Evolutionary conservation across 2,329 filamentous ascomycete species (phyloP).

Genomic region (Kalaharituber pfeilii): DNA sequence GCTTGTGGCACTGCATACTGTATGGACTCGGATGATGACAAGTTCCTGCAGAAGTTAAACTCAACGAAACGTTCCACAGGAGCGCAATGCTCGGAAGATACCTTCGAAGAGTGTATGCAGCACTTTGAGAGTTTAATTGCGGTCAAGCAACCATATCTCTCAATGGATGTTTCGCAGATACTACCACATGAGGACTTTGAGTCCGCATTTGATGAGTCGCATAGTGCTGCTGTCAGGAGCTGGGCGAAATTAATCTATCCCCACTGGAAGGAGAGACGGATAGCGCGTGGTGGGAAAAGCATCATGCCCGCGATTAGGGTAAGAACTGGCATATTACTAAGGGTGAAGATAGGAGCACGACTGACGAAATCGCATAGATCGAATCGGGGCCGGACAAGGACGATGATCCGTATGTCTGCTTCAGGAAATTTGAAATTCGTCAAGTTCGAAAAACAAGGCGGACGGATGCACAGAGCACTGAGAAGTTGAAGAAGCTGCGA

Average conservation of each 20-base stretch:
- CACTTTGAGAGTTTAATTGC: constrained; percentile 80
- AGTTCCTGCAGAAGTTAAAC: constrained; percentile 71
- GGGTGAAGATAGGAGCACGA: too few relatives aligned
- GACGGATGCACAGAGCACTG: constrained; percentile 80
- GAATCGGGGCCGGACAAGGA: constrained; percentile 89
- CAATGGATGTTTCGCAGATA: constrained; percentile 74
- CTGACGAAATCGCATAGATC: constrained; percentile 37
- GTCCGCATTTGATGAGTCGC: constrained; percentile 42
- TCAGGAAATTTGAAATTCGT: constrained; percentile 82
- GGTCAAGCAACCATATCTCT: constrained; percentile 70
- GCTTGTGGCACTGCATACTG: constrained; percentile 82
- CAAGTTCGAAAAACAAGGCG: constrained; percentile 89
- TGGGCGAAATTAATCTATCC: constrained; percentile 16
- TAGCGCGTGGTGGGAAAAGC: constrained; percentile 48
- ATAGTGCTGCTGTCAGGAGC: constrained; percentile 37
- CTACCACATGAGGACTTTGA: constrained; percentile 58
- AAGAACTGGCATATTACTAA: constrained; percentile 16
- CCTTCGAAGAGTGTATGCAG: constrained; percentile 87
- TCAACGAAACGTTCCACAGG: constrained; percentile 44
- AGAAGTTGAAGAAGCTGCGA: constrained; percentile 82
- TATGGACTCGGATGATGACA: constrained; percentile 80
- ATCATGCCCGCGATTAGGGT: constrained; percentile 64
- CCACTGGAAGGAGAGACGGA: constrained; percentile 60
- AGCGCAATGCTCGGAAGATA: constrained; percentile 62
- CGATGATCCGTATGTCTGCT: constrained; percentile 97